Conservation (phyloP, 345 rosid genomes). For the Hibiscus syriacus region DNA sequence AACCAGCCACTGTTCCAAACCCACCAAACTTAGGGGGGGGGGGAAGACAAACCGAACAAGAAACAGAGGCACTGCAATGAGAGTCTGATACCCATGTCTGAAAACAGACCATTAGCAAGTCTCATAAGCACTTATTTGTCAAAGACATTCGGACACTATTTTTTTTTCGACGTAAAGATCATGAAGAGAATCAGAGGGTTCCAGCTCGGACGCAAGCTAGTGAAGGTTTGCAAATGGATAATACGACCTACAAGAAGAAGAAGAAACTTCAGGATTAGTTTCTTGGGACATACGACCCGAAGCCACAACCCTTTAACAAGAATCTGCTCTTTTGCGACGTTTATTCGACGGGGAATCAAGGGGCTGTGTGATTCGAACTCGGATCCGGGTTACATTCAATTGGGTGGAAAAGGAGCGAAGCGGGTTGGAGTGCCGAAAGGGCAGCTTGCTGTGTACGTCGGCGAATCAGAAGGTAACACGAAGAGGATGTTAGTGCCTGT, state of each 20-base stretch:
- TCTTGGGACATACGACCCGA: background rate
- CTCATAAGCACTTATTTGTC: background rate
- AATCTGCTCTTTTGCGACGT: constrained; percentile 27
- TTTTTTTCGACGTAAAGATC: background rate
- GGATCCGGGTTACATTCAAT: constrained; percentile 28
- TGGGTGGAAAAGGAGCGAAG: constrained; percentile 30
- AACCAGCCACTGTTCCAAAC: background rate
- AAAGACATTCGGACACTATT: background rate
- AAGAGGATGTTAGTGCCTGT: constrained; percentile 61
- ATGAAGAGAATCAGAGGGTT: too few species aligned
- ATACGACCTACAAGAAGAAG: constrained; percentile 29
- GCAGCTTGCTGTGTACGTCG: constrained; percentile 65
- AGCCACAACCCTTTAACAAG: constrained; percentile 27
- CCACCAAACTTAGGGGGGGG: background rate
- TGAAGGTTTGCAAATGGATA: constrained; percentile 37
- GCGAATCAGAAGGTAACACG: constrained; percentile 30
- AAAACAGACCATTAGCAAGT: background rate
- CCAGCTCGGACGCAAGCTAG: too few species aligned
- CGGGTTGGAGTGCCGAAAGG: constrained; percentile 51
- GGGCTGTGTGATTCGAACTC: constrained; percentile 14
- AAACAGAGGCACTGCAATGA: background rate
- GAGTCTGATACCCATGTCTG: too few species aligned
- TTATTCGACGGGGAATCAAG: constrained; percentile 35
- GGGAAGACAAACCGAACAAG: background rate
- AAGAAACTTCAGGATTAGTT: background rate